Evolutionary conservation across 768 basidiomycete species (phyloP), one percentile per base, ranked within the genome.

Genomic region (Leccinum fibrillosum): DNA sequence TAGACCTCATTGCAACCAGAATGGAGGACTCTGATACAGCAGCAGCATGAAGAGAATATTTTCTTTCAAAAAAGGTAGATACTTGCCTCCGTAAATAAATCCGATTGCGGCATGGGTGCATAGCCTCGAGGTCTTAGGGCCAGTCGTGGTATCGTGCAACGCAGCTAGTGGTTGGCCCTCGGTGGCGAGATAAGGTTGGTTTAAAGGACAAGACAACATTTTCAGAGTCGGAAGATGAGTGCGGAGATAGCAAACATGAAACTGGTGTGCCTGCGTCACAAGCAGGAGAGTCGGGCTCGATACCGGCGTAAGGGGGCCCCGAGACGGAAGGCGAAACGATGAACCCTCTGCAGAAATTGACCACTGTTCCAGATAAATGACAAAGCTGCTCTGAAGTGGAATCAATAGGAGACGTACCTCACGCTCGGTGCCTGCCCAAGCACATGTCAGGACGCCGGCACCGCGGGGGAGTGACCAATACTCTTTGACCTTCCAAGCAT

Each of bases 71-170:
- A 7, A 39, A 39, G 12, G 28, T 3, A 25, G 13, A 17, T 23
- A 30, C 2, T 32, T 69, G 86, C 89, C 86, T 65, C 81, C 77
- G 62, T 87, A 88, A 42, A 76, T 76, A 23, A 86, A 64, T 2
- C 83, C 84, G 55, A 90, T 82, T 15, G 85, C 77, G 10, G 87
- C 88, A 53, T 76, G 74, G 10, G 78, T 68, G 63, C 88, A 90
- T 21, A 82, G 64, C 61, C 71, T 78, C 50, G 75, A 66, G 21
- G 77, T 76, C 39, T 76, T 76, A 4, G 71, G 69, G 35, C 76
- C 74, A 42, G 68, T 68, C 19, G 71, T 64, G 9, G 64, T 60
- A 44, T 72, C 68, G 25, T 71, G 69, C 42, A 64, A 25, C 10
- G 75, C 66, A 39, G 76, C 67, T 12, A 67, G 59, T n/a, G 68